Evolutionary conservation across 176 grass and related monocot species (phyloP), one percentile per base, ranked within the genome.

Genomic region (Oryza officinalis): DNA sequence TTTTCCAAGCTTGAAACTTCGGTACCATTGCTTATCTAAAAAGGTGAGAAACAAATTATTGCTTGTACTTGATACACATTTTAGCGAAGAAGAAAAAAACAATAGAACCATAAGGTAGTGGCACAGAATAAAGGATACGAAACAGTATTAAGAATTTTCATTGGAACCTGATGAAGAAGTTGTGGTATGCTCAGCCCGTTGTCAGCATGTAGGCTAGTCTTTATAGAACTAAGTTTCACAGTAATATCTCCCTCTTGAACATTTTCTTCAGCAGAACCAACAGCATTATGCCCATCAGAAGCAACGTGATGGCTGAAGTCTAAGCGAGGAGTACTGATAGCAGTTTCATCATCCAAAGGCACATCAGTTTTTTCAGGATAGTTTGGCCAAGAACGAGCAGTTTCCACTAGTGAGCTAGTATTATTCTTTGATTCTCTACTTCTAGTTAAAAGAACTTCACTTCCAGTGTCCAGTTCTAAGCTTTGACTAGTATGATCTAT

Each of bases 141-240:
- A 22, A 67, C 11, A 69, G 70, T 74, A 32, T 26, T 26, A 84
- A 81, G 28, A 26, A 69, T 74, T 33, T 83, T 76, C 14, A 59
- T 52, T 77, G 32, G 5, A 91, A 99, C 96, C 93, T 79, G 85
- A 89, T 96, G 87, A 85, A 99, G 93, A 87, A 99, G 87, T 81
- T 99, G 96, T 6, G 89, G 89, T 83, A 99, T 87, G 84, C 96
- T 99, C 81, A 92, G 84, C 27, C 81, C 86, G 8, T 75, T 92
- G 33, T 94, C 89, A 15, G 73, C 44, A 85, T 87, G 84, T 17
- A 87, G 67, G 57, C 81, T 96, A 40, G 79, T 85, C 71, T 85
- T 97, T 67, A 80, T 84, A 90, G 87, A 85, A 90, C 67, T 91
- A 89, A 80, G 74, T 67, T 32, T 87, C 37, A 78, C 50, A 80